Conservation (phyloP, 139 green algal species). For the Chlorella sp. region DNA sequence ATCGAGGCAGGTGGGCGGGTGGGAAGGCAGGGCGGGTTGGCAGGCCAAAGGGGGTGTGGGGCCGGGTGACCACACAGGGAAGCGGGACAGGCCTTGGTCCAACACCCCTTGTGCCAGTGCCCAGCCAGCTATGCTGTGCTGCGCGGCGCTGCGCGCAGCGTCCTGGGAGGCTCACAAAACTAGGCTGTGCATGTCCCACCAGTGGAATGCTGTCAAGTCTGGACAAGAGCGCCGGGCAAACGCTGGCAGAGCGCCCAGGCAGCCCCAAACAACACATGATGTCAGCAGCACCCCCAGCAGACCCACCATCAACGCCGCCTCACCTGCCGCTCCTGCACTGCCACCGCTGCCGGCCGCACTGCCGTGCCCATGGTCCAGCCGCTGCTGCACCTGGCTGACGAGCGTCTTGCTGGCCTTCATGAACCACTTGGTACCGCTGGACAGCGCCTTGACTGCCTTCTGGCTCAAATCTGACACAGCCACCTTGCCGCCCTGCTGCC, state of each 20-base stretch:
- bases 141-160: no score
- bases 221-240: no score
- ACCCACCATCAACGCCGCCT: neutral
- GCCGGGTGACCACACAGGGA: neutral
- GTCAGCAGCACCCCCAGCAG: neutral
- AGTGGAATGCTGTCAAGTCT: no score
- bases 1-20: neutral
- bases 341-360: neutral
- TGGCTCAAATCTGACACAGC: conserved; percentile 26
- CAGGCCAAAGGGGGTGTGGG: neutral
- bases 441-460: conserved; percentile 39
- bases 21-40: no score
- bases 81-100: neutral
- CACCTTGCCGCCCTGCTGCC: neutral
- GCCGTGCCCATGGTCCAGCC: conserved; percentile 9
- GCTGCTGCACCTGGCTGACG: conserved; percentile 41
- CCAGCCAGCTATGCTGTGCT: no score
- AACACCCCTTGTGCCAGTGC: no score
- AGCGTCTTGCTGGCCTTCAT: conserved; percentile 46
- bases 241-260: no score
- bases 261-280: no score
- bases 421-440: conserved; percentile 47
- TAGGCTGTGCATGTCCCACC: no score
- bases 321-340: neutral
- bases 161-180: no score